Conservation (phyloP, 306 rosid genomes). For the Senna siamea region DNA sequence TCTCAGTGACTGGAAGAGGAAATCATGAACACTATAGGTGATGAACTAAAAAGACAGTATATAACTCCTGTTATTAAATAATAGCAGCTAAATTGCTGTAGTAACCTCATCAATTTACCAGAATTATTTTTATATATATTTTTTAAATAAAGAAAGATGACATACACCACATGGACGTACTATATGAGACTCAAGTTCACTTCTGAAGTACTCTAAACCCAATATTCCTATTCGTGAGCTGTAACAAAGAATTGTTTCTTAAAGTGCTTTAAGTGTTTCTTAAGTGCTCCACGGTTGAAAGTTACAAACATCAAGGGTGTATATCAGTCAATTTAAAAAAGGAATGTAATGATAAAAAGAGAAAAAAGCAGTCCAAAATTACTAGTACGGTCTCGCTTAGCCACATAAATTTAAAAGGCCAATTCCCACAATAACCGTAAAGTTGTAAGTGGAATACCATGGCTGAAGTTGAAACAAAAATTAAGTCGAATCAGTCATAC, state of each 20-base stretch:
- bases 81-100: background rate
- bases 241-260: background rate
- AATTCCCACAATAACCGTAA: too few species aligned
- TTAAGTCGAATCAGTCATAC: too few species aligned
- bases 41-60: background rate
- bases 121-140: too few species aligned
- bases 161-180: background rate
- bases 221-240: background rate
- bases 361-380: background rate
- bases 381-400: background rate
- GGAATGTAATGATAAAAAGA: background rate
- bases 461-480: too few species aligned
- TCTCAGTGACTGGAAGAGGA: background rate
- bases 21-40: background rate
- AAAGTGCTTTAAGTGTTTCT: background rate
- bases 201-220: background rate
- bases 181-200: background rate
- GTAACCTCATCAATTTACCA: background rate
- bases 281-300: background rate
- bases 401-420: background rate
- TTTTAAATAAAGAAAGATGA: background rate
- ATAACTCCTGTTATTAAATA: background rate
- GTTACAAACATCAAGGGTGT: background rate
- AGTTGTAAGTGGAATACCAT: too few species aligned
- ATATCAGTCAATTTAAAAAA: background rate